Conservation (phyloP, 768 basidiomycete species). For the Russula foetens region DNA sequence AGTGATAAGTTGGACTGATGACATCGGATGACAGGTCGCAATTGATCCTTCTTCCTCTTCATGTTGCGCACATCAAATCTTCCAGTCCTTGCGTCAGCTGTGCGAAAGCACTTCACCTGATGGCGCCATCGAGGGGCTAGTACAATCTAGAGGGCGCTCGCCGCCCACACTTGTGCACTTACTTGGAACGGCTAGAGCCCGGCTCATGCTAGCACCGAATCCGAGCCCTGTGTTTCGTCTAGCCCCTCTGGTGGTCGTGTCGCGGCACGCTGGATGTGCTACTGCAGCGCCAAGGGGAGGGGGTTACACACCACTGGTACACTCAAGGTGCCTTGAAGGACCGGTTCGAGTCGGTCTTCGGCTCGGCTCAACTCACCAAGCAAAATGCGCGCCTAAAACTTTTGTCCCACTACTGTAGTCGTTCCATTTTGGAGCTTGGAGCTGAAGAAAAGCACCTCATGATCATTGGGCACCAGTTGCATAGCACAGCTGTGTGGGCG, state of each 20-base stretch:
- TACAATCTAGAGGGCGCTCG: background rate
- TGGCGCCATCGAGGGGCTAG: constrained; percentile 3
- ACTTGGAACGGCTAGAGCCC: background rate
- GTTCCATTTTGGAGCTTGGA: too few species aligned
- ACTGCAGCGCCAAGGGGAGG: background rate
- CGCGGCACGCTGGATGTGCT: background rate
- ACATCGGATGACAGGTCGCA: too few species aligned
- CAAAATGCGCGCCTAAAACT: background rate
- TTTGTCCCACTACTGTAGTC: background rate
- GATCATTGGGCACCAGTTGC: background rate
- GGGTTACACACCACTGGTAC: too few species aligned
- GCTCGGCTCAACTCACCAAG: background rate
- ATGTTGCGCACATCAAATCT: background rate
- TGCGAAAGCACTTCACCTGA: background rate
- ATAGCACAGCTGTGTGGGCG: background rate
- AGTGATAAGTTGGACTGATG: background rate
- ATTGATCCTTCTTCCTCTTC: too few species aligned
- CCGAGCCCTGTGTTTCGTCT: background rate
- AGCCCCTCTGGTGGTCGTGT: background rate
- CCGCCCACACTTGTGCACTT: background rate
- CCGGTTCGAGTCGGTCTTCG: constrained; percentile 3
- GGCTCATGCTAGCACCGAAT: background rate
- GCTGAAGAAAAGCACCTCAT: background rate
- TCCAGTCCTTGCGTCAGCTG: constrained; percentile 1
- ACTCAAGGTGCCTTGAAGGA: background rate